Evolutionary conservation across 2,329 filamentous ascomycete genomes (phyloP), one percentile per base, ranked within the genome.

Genomic region (Ustilaginoidea virens): DNA sequence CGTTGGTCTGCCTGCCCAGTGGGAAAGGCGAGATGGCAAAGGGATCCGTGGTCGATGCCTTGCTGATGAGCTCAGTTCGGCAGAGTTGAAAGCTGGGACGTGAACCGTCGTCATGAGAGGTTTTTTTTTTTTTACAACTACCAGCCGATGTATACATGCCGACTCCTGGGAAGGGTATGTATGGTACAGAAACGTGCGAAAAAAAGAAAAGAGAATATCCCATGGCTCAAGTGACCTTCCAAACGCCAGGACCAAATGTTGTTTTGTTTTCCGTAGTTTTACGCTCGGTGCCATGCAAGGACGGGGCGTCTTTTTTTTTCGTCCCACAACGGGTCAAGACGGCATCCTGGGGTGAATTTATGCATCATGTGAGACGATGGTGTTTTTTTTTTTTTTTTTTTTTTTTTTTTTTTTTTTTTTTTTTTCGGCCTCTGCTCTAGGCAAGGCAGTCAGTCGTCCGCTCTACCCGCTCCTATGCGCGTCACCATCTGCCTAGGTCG

Each of bases 1-100:
- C 80, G 4, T 53, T 98, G 42, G 54, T 96, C 15, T 80, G 78
- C 42, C 57, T 92, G 55, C 79, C 80, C 0, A 61, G 65, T 20
- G 69, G 71, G 3, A 61, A 73, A 19, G 73, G 71, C 5, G 61
- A 60, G n/a, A 46, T 85, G 31, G 63, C 59, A 26, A 80, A 79
- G 47, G 85, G 85, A 0, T 56, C 68, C 29, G 71, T 62, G 42
- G 74, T 85, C 4, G 73, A 87, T 36, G 87, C 85, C 7, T 54
- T 94, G 42, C 49, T 96, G 45, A 85, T 96, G 74, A 71, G 72
- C 3, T 42, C 48, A 20, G 33, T 65, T 11, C 52, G 50, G 16
- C 36, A 35, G 21, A 32, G 33, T 11, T 38, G 25, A 26, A n/a
- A n/a, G n/a, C n/a, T n/a, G n/a, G 7, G 6, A 16, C 4, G 4